Percentiles rank a stretch among this genome's conserved stretches.
These are phyloP conservation scores for Fusarium coffeatum DNA, from an alignment of 2,329 filamentous ascomycete species.

Conservation along the genomic window DNA sequence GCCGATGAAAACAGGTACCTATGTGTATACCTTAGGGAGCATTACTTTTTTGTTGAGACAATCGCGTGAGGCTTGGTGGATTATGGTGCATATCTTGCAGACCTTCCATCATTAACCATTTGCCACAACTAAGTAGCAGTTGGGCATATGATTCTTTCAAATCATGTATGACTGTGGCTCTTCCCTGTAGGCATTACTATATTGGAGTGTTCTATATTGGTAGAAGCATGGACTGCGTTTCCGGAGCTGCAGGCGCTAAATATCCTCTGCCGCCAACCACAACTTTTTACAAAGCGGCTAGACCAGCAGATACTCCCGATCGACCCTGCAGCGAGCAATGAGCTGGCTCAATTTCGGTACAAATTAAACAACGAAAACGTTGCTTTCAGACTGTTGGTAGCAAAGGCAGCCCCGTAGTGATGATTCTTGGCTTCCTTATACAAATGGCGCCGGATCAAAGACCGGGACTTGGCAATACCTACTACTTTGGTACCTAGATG, in stretches of 20 bases:
- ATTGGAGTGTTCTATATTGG: background rate
- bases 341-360: background rate
- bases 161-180: background rate
- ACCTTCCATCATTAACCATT: background rate
- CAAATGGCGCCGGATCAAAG: conserved; percentile 31
- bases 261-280: background rate
- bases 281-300: background rate
- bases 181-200: background rate
- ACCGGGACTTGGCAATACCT: conserved; percentile 33
- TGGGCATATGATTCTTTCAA: background rate
- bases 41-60: background rate
- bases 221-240: background rate
- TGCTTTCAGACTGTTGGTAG: conserved; percentile 30
- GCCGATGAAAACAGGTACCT: background rate
- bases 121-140: background rate
- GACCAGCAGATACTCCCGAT: background rate
- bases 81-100: background rate
- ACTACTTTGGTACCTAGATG: conserved; percentile 19
- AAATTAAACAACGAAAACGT: background rate
- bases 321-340: background rate
- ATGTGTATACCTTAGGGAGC: background rate
- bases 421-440: conserved; percentile 26
- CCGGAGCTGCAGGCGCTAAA: background rate
- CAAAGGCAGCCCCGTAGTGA: background rate
- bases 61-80: background rate